A percentile compares a stretch with the other conserved stretches of the same genome.
These are phyloP conservation scores for Cerrena zonata DNA, from an alignment of 1,284 basidiomycete genomes.

Conservation along the genomic window DNA sequence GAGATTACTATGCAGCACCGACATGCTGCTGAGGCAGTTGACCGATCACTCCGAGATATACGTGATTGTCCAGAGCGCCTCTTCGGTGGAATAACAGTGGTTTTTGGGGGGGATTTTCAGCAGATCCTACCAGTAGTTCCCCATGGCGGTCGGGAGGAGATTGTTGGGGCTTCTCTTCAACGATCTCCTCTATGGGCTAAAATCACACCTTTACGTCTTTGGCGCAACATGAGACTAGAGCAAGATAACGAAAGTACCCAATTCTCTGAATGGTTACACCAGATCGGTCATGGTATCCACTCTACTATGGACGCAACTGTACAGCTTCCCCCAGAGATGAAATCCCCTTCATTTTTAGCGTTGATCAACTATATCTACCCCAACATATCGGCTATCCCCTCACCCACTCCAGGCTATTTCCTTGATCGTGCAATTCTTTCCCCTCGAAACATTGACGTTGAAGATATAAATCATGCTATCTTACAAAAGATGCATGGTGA, in stretches of 20 bases:
- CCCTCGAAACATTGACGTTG: constrained; percentile 18
- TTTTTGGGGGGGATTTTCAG: constrained; percentile 40
- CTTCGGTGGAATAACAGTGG: constrained; percentile 38
- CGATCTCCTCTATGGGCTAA: constrained; percentile 32
- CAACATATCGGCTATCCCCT: constrained; percentile 13
- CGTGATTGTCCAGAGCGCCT: constrained; percentile 18
- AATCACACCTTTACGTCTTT: constrained; percentile 26
- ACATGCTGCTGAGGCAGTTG: constrained; percentile 27
- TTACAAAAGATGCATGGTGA: constrained; percentile 10
- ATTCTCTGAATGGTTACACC: constrained; percentile 38
- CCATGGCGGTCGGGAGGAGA: constrained; percentile 29
- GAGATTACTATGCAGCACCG: constrained; percentile 33
- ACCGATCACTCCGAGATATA: constrained; percentile 30
- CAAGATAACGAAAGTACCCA: constrained; percentile 17
- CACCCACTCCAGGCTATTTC: constrained; percentile 31
- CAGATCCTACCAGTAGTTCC: constrained; percentile 38
- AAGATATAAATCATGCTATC: constrained; percentile 15
- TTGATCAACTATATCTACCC: constrained; percentile 32
- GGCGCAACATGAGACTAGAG: constrained; percentile 35
- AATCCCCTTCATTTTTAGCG: constrained; percentile 10
- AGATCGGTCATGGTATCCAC: constrained; percentile 34
- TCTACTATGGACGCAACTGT: constrained; percentile 19
- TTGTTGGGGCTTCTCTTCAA: constrained; percentile 30
- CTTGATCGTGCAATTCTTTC: constrained; percentile 32
- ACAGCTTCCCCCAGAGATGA: constrained; percentile 26